Base-by-base conservation (phyloP, 805 yeast species). In the Monosporozyma servazzii region DNA sequence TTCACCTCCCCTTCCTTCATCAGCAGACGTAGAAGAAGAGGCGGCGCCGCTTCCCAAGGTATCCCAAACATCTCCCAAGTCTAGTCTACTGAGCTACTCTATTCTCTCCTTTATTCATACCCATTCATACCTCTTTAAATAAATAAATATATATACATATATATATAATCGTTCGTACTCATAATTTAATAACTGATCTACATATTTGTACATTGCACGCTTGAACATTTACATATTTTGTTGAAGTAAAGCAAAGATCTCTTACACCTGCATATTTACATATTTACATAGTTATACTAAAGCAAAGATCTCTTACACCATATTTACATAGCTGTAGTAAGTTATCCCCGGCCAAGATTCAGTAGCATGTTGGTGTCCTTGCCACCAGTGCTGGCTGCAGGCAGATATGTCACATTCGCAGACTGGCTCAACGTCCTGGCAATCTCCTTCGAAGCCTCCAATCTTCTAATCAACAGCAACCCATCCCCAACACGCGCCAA, bases 401-500 rank as follows among this genome's bases (percentile, higher is more conserved):
- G 99, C 65, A 91, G 78, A 69, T 91, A 91, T 10, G 96, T 86
- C 50, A 91, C 85, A 66, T 90, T 91, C 13, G 88, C 79, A 48
- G 96, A 84, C 53, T 75, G 70, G 23, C 96, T 88, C 66, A 93
- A 76, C 13, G 96, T 88, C 52, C 76, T 73, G 9, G 99, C 99
- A 69, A 93, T 93, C 56, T 90, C 97, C 74, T 88, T 89, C 33
- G 96, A 86, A 0, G 99, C 97, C 68, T 93, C 99, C 59, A 93
- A 81, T 73, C 98, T 81, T 77, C 99, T 81, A 62, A 93, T 90
- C 75, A 87, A 78, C 65, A 93, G 76, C 60, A 93, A 76, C 58
- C 98, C 98, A 65, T 93, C 98, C 68, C 99, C 99, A 23, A 95
- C 89, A 74, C 89, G 90, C 50, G 84, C 80, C 58, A 93, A 78